These are phyloP conservation scores for Cystobasidium sp. DNA, from an alignment of 1,284 basidiomycete genomes.

Conservation along the genomic window DNA sequence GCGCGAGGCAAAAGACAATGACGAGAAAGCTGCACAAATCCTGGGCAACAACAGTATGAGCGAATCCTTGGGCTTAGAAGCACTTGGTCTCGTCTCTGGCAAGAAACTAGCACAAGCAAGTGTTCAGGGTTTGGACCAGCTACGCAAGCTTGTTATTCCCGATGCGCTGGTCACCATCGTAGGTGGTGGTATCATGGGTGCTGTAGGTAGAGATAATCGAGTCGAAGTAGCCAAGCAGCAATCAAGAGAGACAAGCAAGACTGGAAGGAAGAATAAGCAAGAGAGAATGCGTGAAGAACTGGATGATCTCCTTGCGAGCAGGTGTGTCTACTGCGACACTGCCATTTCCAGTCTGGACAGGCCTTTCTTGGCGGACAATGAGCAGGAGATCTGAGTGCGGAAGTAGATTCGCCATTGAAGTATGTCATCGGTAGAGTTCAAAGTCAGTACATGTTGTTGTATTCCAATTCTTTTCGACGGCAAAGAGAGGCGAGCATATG, in stretches of 20 bases:
- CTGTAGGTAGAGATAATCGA: constrained; percentile 59
- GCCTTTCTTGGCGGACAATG: constrained; percentile 79
- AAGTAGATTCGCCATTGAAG: background rate
- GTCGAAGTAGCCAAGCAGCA: constrained; percentile 69
- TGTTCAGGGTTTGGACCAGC: constrained; percentile 64
- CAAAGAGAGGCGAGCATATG: no score
- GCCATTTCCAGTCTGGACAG: constrained; percentile 81
- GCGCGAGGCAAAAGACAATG: constrained; percentile 58
- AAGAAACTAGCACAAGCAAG: constrained; percentile 49
- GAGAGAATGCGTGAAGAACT: constrained; percentile 77
- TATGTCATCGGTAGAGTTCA: background rate
- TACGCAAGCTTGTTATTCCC: constrained; percentile 87
- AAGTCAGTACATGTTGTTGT: background rate
- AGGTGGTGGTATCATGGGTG: constrained; percentile 56
- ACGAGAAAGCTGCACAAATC: constrained; percentile 55
- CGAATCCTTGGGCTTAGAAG: constrained; percentile 29
- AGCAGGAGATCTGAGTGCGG: constrained; percentile 69
- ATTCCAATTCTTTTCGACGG: background rate
- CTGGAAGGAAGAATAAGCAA: constrained; percentile 61
- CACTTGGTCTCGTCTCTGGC: constrained; percentile 52
- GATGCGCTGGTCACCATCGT: constrained; percentile 70
- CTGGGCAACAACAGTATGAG: constrained; percentile 49
- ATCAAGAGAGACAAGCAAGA: constrained; percentile 54
- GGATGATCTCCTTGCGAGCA: constrained; percentile 82
- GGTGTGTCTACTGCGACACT: constrained; percentile 88